Evolutionary conservation across 495 filamentous ascomycete genomes (phyloP), one percentile per base, ranked within the genome.

Genomic region (Xylaria venustula): DNA sequence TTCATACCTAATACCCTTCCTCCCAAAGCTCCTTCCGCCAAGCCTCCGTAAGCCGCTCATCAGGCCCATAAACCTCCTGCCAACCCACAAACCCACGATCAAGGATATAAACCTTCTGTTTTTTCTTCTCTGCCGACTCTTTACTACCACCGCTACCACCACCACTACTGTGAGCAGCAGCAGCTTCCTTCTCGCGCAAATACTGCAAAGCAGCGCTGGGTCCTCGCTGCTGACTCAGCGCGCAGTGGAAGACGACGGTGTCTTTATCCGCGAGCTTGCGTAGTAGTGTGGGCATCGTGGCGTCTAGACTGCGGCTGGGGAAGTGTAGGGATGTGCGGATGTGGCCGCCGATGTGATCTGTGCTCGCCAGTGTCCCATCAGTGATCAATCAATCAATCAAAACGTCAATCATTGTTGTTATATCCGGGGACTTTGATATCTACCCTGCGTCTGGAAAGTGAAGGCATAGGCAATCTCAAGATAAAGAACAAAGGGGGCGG

Each of bases 281-380:
- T 3, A 96, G 82, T 26, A 98, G 84, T 62, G 91, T 90, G 0
- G 94, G 91, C 61, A 93, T 82, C 59, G 80, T 85, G 71, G 85
- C 80, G 68, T 95, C 90, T 32, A 96, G 84, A 2, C 82, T 81
- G 36, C 72, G 76, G 56, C 84, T 90, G 7, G 95, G 93, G 37
- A 90, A 82, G 79, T 96, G 90, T 34, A 80, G 82, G 19, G 88
- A 90, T 36, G 74, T 74, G 42, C 80, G 80, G 77, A 98, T 98
- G 79, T 98, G 94, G 60, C 94, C 94, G 67, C 94, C 94, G 55
- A 97, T 81, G 77, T 95, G 88, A 70, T 98, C 94, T 90, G 6
- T 34, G 30, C 5, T 11, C 5, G 30, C n/a, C n/a, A n/a, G n/a
- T n/a, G n/a, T n/a, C n/a, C n/a, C n/a, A n/a, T n/a, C n/a, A n/a